Conservation (phyloP, 345 rosid species). For the Cardamine resedifolia region DNA sequence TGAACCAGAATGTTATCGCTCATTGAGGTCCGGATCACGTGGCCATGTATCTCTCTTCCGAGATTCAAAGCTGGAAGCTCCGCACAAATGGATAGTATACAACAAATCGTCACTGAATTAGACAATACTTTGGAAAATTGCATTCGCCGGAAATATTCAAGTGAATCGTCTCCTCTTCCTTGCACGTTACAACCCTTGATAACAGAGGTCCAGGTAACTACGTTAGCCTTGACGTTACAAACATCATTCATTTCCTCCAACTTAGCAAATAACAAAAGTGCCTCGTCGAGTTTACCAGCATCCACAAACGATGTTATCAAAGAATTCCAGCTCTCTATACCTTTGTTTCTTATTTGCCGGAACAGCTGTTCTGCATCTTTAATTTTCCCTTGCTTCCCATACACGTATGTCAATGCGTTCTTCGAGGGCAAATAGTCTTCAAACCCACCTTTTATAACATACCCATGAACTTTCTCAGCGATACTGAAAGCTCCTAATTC, state of each 20-base stretch:
- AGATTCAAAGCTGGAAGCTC: slow-evolving; percentile 53
- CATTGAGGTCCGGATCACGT: slow-evolving; percentile 51
- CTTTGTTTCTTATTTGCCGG: slow-evolving; percentile 45
- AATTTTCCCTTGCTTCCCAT: slow-evolving; percentile 57
- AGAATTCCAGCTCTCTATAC: slow-evolving; percentile 66
- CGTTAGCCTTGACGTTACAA: slow-evolving; percentile 49
- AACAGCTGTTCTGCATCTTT: slow-evolving; percentile 48
- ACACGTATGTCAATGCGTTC: slow-evolving; percentile 53
- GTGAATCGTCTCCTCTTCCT: slow-evolving; percentile 51
- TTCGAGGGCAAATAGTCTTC: slow-evolving; percentile 51
- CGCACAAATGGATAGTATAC: slow-evolving; percentile 64
- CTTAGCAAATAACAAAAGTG: slow-evolving; percentile 50
- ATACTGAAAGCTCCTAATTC: slow-evolving; percentile 33
- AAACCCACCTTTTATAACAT: slow-evolving; percentile 59
- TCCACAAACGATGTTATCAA: slow-evolving; percentile 61
- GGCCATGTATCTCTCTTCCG: slow-evolving; percentile 72
- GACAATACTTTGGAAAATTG: slow-evolving; percentile 47
- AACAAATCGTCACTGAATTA: slow-evolving; percentile 59
- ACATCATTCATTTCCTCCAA: slow-evolving; percentile 41
- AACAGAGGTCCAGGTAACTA: slow-evolving; percentile 71
- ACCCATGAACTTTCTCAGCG: slow-evolving; percentile 55
- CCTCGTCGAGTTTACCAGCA: slow-evolving; percentile 58
- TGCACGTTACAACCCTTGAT: slow-evolving; percentile 62
- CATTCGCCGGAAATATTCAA: slow-evolving; percentile 57
- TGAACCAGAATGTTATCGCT: slow-evolving; percentile 53